Percentiles rank a stretch among this genome's conserved stretches.
These are phyloP conservation scores for Xylaria sp. DNA, from an alignment of 2,329 filamentous ascomycete species.

Conservation along the genomic window DNA sequence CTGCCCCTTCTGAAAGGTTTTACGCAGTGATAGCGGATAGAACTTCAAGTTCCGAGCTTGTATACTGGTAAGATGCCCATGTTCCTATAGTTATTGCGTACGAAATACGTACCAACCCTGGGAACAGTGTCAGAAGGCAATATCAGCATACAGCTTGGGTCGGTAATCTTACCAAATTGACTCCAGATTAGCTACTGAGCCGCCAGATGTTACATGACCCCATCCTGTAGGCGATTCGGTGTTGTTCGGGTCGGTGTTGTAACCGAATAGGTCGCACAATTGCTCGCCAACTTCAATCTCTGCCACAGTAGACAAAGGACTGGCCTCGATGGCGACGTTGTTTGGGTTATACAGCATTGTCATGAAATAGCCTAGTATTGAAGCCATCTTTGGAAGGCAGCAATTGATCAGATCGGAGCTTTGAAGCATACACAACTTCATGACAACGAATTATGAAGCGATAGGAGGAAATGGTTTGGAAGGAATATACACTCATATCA, in stretches of 20 bases:
- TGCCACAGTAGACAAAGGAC: conserved; percentile 57
- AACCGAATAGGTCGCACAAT: conserved; percentile 59
- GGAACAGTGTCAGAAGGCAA: conserved; percentile 10
- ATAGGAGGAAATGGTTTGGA: neutral
- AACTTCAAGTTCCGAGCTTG: conserved; percentile 61
- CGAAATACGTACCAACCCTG: conserved; percentile 35
- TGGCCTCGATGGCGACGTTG: conserved; percentile 60
- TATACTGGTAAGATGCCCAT: conserved; percentile 30
- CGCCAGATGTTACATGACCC: conserved; percentile 60
- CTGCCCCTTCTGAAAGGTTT: conserved; percentile 46
- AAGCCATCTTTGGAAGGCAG: conserved; percentile 50
- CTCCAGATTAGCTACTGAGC: conserved; percentile 60
- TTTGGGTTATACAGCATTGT: conserved; percentile 64
- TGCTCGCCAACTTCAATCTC: conserved; percentile 59
- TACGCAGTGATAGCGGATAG: conserved; percentile 55
- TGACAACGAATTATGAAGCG: neutral
- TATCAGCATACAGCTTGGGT: neutral
- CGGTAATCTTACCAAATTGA: conserved; percentile 54
- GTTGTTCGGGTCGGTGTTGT: conserved; percentile 50
- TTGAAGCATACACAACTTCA: neutral
- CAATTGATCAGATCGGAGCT: neutral
- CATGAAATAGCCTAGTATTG: conserved; percentile 59
- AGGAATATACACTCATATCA: conserved; percentile 49
- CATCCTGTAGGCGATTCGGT: conserved; percentile 49
- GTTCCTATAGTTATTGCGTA: neutral